Evolutionary conservation across 345 rosid species (phyloP), one percentile per base, ranked within the genome.

Genomic region (Mangifera indica): DNA sequence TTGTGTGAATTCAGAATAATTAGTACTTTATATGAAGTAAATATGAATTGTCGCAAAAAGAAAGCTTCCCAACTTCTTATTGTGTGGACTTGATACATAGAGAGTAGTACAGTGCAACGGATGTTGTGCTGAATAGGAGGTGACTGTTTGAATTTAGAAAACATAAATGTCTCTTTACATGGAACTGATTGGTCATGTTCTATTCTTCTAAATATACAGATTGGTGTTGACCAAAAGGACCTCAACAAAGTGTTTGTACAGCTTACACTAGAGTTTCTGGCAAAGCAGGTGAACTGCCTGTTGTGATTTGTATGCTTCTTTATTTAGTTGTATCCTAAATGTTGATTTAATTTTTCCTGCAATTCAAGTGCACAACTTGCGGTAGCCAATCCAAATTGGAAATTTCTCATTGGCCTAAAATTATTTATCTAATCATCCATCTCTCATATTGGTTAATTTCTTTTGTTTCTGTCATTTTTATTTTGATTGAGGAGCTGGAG

Each of bases 261-360:
- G 74, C 83, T 95, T 65, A 95, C 98, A 24, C 87, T 95, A 11
- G 98, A 95, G 83, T 82, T 95, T 80, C 70, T 89, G 69, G 80
- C 93, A 10, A 95, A 90, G 80, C 97, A 95, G 98, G 99, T 95
- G 62, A 34, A 61, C 7, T 34, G 25, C 65, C 25, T 70, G 34
- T 65, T 20, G 12, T 34, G 26, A 29, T 66, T 74, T 60, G 40
- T 58, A 26, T 29, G 15, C 1, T 29, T 24, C 40, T 67, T 67
- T 66, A 17, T 71, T 18, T 67, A 44, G 3, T 59, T 58, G 22
- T 68, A n/a, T 53, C 49, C 3, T 60, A 42, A 67, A 15, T 25
- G 7, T 42, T 49, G 40, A 5, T n/a, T 62, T 48, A 44, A 1
- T 67, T 37, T 42, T 37, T 60, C 26, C 17, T 58, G n/a, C 8